These are phyloP conservation scores for Salix brachista DNA, from an alignment of 345 rosid genomes.

Conservation along the genomic window DNA sequence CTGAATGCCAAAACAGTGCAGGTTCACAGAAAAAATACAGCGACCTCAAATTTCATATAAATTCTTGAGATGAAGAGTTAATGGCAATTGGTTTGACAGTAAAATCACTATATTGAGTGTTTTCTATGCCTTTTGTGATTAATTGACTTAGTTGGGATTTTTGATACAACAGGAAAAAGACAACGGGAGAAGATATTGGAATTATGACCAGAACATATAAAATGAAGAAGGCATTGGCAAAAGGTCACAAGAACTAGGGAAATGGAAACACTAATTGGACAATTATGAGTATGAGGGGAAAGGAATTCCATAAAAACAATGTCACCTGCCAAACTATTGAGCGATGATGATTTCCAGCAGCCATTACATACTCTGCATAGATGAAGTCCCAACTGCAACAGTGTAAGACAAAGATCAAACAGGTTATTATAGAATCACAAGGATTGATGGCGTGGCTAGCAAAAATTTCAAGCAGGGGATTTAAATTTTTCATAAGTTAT, in stretches of 20 bases:
- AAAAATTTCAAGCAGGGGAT: background rate
- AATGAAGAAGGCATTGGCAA: background rate
- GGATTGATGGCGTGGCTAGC: background rate
- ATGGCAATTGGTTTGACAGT: background rate
- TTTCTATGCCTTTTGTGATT: background rate
- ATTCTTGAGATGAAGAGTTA: background rate
- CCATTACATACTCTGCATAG: constrained; percentile 98
- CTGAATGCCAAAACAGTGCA: background rate
- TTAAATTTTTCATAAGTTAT: background rate
- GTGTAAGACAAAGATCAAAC: background rate
- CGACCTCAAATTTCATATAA: background rate
- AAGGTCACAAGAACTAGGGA: background rate
- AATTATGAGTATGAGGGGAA: background rate
- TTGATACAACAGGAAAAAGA: background rate
- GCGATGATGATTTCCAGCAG: constrained; percentile 90
- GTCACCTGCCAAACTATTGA: constrained; percentile 98
- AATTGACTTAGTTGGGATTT: background rate
- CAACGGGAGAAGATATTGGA: background rate
- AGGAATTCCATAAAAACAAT: background rate
- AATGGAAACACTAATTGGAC: background rate
- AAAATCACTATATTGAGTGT: background rate
- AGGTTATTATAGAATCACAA: background rate
- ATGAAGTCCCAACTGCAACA: constrained; percentile 91
- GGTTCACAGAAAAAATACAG: background rate
- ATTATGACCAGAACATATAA: background rate